These are phyloP conservation scores for Ailanthus altissimus DNA, from an alignment of 345 rosid genomes.

Conservation along the genomic window DNA sequence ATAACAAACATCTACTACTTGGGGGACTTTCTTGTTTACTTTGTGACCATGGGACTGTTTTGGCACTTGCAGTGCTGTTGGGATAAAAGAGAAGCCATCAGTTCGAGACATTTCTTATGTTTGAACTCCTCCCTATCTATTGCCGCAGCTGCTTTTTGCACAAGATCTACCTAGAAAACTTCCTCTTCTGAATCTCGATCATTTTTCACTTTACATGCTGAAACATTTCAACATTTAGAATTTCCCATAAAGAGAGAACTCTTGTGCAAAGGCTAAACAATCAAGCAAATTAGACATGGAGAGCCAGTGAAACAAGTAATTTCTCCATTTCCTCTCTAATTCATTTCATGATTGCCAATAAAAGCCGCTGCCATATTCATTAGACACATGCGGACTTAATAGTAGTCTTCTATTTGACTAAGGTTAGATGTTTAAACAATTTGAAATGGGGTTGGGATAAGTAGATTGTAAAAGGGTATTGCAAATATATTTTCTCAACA, in stretches of 20 bases:
- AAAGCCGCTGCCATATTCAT: neutral
- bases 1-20: conserved; percentile 72
- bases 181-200: conserved; percentile 74
- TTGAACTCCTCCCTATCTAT: conserved; percentile 69
- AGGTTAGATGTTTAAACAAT: neutral
- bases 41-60: conserved; percentile 58
- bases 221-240: conserved; percentile 33
- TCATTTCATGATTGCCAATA: conserved; percentile 1
- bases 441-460: neutral
- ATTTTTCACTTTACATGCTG: conserved; percentile 67
- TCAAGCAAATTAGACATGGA: neutral
- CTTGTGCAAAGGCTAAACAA: neutral
- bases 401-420: neutral
- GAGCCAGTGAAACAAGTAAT: neutral
- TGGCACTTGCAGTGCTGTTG: conserved; percentile 33
- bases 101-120: neutral
- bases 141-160: conserved; percentile 79
- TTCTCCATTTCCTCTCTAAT: conserved; percentile 2
- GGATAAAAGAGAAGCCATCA: conserved; percentile 81
- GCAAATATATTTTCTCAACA: neutral
- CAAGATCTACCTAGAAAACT: conserved; percentile 90
- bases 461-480: neutral
- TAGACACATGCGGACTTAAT: neutral
- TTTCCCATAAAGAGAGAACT: conserved; percentile 1
- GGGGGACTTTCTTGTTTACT: conserved; percentile 58